Percentiles rank a stretch among this genome's conserved stretches.
Evolutionary conservation across 805 yeast species (phyloP).

Genomic region (Candida ficus): DNA sequence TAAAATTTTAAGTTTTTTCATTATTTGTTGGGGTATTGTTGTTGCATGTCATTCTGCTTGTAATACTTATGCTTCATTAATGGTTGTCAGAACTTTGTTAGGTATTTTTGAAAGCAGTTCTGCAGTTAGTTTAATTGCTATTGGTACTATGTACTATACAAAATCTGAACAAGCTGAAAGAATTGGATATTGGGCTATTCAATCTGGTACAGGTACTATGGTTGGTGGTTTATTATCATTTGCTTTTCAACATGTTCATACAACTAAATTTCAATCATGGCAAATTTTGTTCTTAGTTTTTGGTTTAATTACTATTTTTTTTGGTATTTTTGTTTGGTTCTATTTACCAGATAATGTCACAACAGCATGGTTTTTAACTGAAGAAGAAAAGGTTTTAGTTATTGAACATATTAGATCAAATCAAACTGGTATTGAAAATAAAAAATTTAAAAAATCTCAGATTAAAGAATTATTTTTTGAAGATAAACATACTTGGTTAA

Average conservation of each 20-base stretch:
- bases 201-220: constrained; percentile 42
- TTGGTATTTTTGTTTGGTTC: constrained; percentile 38
- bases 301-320: constrained; percentile 44
- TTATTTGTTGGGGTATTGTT: constrained; percentile 46
- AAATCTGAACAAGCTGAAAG: constrained; percentile 43
- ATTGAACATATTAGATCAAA: constrained; percentile 35
- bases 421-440: constrained; percentile 42
- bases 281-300: constrained; percentile 50
- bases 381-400: constrained; percentile 33
- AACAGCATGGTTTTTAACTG: constrained; percentile 26
- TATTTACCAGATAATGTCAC: constrained; percentile 44
- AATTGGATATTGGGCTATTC: constrained; percentile 47
- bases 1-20: constrained; percentile 38
- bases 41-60: constrained; percentile 45
- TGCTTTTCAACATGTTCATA: constrained; percentile 46
- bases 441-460: constrained; percentile 34
- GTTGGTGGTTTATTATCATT: constrained; percentile 39
- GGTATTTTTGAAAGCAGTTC: constrained; percentile 49
- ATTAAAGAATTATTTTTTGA: constrained; percentile 35
- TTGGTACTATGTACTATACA: constrained; percentile 56
- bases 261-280: constrained; percentile 41
- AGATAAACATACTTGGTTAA: constrained; percentile 42
- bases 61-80: constrained; percentile 42
- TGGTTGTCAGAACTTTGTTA: constrained; percentile 44
- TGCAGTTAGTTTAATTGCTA: constrained; percentile 46